Percentiles rank a stretch among this genome's conserved stretches.
These are phyloP conservation scores for Aspergillus campestris DNA, from an alignment of 495 filamentous ascomycete genomes.

Conservation along the genomic window DNA sequence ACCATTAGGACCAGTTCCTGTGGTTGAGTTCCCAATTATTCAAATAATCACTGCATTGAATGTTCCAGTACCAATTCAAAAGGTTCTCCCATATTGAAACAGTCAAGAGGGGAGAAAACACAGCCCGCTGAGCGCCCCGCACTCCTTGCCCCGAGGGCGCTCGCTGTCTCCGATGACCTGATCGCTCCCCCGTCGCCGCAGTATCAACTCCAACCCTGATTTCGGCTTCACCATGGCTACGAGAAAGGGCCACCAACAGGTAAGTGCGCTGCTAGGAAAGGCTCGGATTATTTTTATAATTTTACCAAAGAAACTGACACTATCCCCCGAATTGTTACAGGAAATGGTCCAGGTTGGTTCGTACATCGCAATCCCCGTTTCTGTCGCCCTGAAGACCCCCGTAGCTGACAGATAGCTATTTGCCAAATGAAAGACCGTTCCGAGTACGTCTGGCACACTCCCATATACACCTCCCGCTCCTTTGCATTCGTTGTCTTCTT, in stretches of 20 bases:
- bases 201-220: constrained; percentile 2
- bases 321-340: constrained; percentile 32
- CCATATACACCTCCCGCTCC: background rate
- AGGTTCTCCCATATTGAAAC: too few species aligned
- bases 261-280: constrained; percentile 43
- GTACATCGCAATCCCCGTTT: constrained; percentile 34
- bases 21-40: too few species aligned
- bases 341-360: constrained; percentile 99
- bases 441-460: constrained; percentile 35
- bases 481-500: background rate
- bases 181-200: constrained; percentile 6
- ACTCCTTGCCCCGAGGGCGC: background rate
- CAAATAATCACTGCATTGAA: too few species aligned
- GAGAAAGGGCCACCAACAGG: constrained; percentile 69
- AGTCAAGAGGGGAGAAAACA: background rate
- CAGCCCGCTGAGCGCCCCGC: constrained; percentile 9
- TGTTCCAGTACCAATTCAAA: too few species aligned
- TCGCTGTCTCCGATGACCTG: constrained; percentile 6
- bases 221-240: constrained; percentile 32
- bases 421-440: constrained; percentile 31
- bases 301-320: constrained; percentile 11
- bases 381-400: constrained; percentile 1
- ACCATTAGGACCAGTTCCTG: too few species aligned
- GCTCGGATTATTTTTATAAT: constrained; percentile 2
- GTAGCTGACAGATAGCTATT: constrained; percentile 22